Evolutionary conservation across 805 yeast species (phyloP).

Genomic region (Candida railenensis): DNA sequence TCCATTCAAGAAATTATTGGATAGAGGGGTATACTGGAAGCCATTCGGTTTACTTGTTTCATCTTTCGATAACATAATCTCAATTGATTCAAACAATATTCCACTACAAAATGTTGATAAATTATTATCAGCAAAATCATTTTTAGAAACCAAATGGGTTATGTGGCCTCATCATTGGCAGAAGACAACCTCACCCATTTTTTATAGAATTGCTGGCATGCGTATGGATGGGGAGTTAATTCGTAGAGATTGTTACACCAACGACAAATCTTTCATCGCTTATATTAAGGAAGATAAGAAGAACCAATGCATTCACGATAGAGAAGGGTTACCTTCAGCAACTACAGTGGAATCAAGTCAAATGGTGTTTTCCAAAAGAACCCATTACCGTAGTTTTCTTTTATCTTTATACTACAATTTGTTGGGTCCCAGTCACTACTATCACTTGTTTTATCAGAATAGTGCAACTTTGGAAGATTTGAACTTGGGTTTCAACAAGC

Average conservation of each 20-base stretch:
- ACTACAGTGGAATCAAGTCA: slow-evolving; percentile 36
- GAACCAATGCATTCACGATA: slow-evolving; percentile 28
- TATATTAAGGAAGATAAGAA: slow-evolving; percentile 18
- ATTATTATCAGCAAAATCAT: slow-evolving; percentile 23
- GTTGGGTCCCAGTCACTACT: slow-evolving; percentile 27
- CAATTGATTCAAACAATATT: slow-evolving; percentile 34
- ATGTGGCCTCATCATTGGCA: slow-evolving; percentile 40
- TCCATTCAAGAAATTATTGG: slow-evolving; percentile 13
- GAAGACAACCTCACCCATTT: slow-evolving; percentile 29
- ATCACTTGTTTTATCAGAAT: slow-evolving; percentile 34
- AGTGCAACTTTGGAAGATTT: slow-evolving; percentile 24
- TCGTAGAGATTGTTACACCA: slow-evolving; percentile 27
- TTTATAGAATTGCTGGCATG: slow-evolving; percentile 31
- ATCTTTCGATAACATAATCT: slow-evolving; percentile 31
- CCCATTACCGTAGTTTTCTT: slow-evolving; percentile 28
- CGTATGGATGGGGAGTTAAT: slow-evolving; percentile 24
- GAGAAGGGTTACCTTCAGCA: slow-evolving; percentile 28
- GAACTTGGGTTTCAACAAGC: background rate
- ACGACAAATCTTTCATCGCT: slow-evolving; percentile 21
- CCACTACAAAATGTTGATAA: slow-evolving; percentile 30
- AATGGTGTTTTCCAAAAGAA: slow-evolving; percentile 31
- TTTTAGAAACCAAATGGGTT: slow-evolving; percentile 23
- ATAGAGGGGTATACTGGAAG: slow-evolving; percentile 27
- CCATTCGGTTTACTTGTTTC: slow-evolving; percentile 31
- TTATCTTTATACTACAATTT: slow-evolving; percentile 35